Conservation (phyloP, 306 rosid species). For the Citrullus amarus region DNA sequence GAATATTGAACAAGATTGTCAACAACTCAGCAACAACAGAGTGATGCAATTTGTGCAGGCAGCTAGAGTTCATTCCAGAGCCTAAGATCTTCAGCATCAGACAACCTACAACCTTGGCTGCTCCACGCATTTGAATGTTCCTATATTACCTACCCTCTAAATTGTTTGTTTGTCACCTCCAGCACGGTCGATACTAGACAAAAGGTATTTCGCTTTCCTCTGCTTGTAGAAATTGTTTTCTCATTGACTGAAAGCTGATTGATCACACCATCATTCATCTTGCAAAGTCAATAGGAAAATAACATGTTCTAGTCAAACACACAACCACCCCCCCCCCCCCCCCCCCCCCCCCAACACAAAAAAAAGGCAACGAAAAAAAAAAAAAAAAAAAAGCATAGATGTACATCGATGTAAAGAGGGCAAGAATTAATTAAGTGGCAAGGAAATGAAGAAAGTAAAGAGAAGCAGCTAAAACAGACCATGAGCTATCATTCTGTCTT, state of each 20-base stretch:
- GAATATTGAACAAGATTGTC: background rate
- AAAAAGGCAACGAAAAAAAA: too few relatives aligned
- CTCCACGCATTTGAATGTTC: background rate
- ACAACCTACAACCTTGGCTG: background rate
- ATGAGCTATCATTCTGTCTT: slow-evolving; percentile 8
- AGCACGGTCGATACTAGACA: background rate
- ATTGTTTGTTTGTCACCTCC: background rate
- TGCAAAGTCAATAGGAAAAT: background rate
- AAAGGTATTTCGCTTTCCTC: background rate
- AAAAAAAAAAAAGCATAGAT: background rate
- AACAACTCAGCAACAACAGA: background rate
- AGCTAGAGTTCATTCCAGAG: background rate
- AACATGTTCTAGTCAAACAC: background rate
- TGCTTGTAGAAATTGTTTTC: background rate
- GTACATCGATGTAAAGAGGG: background rate
- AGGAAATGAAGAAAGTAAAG: background rate
- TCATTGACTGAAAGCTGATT: background rate
- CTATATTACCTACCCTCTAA: background rate
- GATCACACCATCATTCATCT: background rate
- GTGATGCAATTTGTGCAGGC: background rate
- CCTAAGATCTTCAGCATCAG: background rate
- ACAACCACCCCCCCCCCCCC: too few relatives aligned
- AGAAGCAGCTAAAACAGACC: background rate
- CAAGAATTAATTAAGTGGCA: background rate
- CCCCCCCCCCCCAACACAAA: background rate